Conservation (phyloP, 495 filamentous ascomycete genomes). For the Penicillium goetzii region DNA sequence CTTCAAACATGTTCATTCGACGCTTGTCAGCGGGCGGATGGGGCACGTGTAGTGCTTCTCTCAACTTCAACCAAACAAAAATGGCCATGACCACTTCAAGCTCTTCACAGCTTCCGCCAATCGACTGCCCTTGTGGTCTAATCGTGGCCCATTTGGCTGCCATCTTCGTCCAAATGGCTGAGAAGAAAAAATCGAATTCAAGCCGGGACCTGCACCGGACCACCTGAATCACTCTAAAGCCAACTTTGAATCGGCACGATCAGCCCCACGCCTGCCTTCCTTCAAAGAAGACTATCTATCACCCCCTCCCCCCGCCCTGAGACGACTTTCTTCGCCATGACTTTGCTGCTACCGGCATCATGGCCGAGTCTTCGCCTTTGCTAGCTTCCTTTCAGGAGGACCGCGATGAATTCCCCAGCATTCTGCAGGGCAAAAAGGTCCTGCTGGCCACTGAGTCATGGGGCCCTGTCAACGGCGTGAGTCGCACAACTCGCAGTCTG, state of each 20-base stretch:
- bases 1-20: not conserved
- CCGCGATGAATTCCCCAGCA: slow-evolving; percentile 45
- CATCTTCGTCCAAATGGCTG: slow-evolving; percentile 3
- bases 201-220: slow-evolving; percentile 1
- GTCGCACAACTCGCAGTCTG: slow-evolving; percentile 62
- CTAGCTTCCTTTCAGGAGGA: slow-evolving; percentile 13
- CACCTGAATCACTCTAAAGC: not conserved
- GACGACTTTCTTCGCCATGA: slow-evolving; percentile 7
- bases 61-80: not conserved
- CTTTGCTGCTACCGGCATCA: slow-evolving; percentile 15
- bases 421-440: slow-evolving; percentile 56
- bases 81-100: not conserved
- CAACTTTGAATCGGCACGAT: not conserved
- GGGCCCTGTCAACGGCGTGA: slow-evolving; percentile 68
- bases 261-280: not conserved
- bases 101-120: slow-evolving; percentile 2
- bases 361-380: slow-evolving; percentile 25
- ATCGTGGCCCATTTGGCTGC: not conserved
- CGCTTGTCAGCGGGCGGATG: slow-evolving; percentile 2
- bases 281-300: slow-evolving; percentile 1
- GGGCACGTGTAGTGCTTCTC: slow-evolving; percentile 1
- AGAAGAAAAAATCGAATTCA: not conserved
- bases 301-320: not conserved
- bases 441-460: slow-evolving; percentile 67
- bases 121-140: not conserved